Evolutionary conservation across 306 rosid species (phyloP), one percentile per base, ranked within the genome.

Genomic region (Geum urbanum): DNA sequence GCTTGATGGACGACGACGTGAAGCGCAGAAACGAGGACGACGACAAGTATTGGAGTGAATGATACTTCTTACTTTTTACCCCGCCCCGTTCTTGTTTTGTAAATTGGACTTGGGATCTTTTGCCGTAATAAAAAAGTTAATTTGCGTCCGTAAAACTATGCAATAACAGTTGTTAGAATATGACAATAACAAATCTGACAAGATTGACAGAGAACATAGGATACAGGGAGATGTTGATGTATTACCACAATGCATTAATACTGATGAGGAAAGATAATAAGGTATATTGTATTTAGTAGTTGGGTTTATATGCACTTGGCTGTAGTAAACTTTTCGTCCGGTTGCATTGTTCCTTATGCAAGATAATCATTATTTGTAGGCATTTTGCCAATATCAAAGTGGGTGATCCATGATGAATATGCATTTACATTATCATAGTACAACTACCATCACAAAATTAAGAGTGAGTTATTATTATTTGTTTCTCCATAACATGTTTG

Each of bases 1-100:
- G 79, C 16, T 70, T 79, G 79, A 41, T 72, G 13, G 79, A 76
- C 43, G 91, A 82, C 41, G 47, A 52, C 37, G 37, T 32, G 57
- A 82, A 62, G 44, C 78, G 61, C 10, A 84, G 57, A 2, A 75
- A 82, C 43, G 89, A 85, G 65, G 79, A 55, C 47, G 92, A 91
- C 54, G 91, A 89, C 58, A 85, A 86, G 77, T 92, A 86, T 18
- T 85, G 96, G 98, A 86, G 92, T 64, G 92, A 88, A 59, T 88
- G 82, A 85, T 60, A n/a, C n/a, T n/a, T n/a, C n/a, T n/a, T n/a
- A n/a, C n/a, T 49, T 49, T 27, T 7, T 22, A 54, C 46, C n/a
- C n/a, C n/a, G n/a, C n/a, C n/a, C n/a, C 39, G 45, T 4, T 22
- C 22, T 6, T 1, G 49, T 32, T 18, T 6, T 57, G 24, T 32